Percentiles rank a stretch among this genome's conserved stretches.
Conservation (phyloP, 352 stramenopile genomes). For the Pythium volutum region DNA sequence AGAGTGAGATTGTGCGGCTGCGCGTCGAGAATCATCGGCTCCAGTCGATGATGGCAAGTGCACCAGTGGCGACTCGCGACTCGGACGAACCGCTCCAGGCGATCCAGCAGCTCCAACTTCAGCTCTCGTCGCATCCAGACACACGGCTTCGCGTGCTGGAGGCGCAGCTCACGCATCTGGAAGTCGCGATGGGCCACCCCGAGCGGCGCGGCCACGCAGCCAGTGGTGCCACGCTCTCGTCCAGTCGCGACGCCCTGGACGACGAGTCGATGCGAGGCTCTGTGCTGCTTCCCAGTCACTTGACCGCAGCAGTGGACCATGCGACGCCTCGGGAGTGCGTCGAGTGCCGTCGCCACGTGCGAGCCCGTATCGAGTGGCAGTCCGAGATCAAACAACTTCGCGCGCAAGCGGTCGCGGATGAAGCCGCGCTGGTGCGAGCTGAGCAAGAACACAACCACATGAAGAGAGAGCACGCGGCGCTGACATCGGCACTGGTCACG, state of each 20-base stretch:
- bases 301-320: not conserved
- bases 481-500: slow-evolving; percentile 40
- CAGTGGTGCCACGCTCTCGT: slow-evolving; percentile 40
- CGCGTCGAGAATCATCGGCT: slow-evolving; percentile 51
- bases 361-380: slow-evolving; percentile 37
- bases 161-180: slow-evolving; percentile 53
- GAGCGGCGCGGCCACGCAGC: slow-evolving; percentile 13
- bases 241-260: slow-evolving; percentile 35
- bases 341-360: slow-evolving; percentile 36
- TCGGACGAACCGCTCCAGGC: slow-evolving; percentile 22
- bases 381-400: slow-evolving; percentile 50
- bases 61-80: not conserved
- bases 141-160: slow-evolving; percentile 52
- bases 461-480: slow-evolving; percentile 41
- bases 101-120: slow-evolving; percentile 48
- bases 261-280: slow-evolving; percentile 19
- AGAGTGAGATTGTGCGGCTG: slow-evolving; percentile 62
- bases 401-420: slow-evolving; percentile 33
- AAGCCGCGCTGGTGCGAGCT: slow-evolving; percentile 41
- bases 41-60: not conserved
- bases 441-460: slow-evolving; percentile 41
- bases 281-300: slow-evolving; percentile 18
- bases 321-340: slow-evolving; percentile 25
- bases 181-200: slow-evolving; percentile 18
- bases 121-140: slow-evolving; percentile 53